phyloP scores from a whole-genome alignment of 148 eudicot species.

The Dianthus caryophyllus region DNA sequence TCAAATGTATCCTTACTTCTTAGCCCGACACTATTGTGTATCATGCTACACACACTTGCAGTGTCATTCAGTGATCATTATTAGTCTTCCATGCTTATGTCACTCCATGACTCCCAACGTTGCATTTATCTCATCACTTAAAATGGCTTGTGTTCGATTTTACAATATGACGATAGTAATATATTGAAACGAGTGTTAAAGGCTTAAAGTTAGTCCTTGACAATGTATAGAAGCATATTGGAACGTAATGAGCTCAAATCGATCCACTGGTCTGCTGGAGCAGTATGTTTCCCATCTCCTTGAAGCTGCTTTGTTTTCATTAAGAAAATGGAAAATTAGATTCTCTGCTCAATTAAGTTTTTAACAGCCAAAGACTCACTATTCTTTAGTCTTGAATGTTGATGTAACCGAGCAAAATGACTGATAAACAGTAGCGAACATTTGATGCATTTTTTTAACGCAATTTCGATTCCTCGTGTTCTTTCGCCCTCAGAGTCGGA shows the following conservation, averaged over 20 bases:
- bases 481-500: too few relatives aligned
- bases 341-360: slow-evolving; percentile 7
- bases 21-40: background rate
- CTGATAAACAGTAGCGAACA: too few relatives aligned
- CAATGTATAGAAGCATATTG: slow-evolving; percentile 56
- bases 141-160: background rate
- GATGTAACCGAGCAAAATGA: too few relatives aligned
- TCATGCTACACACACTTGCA: too few relatives aligned
- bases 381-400: background rate
- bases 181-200: background rate
- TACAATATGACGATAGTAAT: background rate
- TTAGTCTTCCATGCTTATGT: too few relatives aligned
- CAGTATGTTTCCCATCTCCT: slow-evolving; percentile 40
- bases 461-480: too few relatives aligned
- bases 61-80: too few relatives aligned
- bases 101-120: background rate
- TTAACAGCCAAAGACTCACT: too few relatives aligned
- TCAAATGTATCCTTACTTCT: slow-evolving; percentile 76
- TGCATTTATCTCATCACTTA: background rate
- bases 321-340: background rate
- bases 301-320: background rate
- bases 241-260: slow-evolving; percentile 70
- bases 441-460: too few relatives aligned
- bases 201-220: slow-evolving; percentile 26
- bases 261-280: slow-evolving; percentile 76